Evolutionary conservation across 2,329 filamentous ascomycete genomes (phyloP).

Genomic region (Gremmenia infestans): DNA sequence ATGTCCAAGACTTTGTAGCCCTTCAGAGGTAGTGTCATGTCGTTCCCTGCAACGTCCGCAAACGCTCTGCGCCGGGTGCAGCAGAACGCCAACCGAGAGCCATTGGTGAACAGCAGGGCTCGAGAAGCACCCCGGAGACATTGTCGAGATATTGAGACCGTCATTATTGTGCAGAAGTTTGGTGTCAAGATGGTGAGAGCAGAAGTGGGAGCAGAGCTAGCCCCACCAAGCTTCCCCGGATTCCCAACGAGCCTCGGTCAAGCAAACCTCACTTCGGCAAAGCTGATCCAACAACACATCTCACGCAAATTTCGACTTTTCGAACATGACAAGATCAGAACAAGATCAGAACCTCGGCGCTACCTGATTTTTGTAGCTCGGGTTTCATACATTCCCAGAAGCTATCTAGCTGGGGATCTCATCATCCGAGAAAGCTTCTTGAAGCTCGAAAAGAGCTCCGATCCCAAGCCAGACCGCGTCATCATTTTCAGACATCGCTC

Average conservation of each 20-base stretch:
- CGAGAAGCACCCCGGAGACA: constrained; percentile 19
- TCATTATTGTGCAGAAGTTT: constrained; percentile 11
- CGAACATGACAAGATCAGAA: too few relatives aligned
- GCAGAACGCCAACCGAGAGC: constrained; percentile 1
- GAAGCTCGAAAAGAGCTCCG: too few relatives aligned
- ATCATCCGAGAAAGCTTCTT: too few relatives aligned
- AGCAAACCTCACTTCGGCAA: not conserved
- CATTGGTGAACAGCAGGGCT: constrained; percentile 15
- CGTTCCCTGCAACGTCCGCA: constrained; percentile 19
- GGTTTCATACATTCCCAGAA: too few relatives aligned
- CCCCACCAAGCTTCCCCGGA: not conserved
- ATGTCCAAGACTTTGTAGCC: constrained; percentile 91
- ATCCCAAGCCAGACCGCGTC: too few relatives aligned
- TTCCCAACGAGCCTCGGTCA: not conserved
- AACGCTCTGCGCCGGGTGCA: constrained; percentile 17
- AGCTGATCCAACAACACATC: not conserved
- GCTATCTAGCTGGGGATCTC: too few relatives aligned
- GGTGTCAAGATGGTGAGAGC: not conserved
- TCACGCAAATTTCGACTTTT: too few relatives aligned
- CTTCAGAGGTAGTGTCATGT: constrained; percentile 62
- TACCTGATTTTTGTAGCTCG: too few relatives aligned
- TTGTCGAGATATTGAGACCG: constrained; percentile 5
- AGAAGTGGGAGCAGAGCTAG: not conserved
- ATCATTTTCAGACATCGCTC: too few relatives aligned
- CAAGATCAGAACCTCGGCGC: too few relatives aligned